Percentiles rank a stretch among this genome's conserved stretches.
Conservation (phyloP, 331 rosid genomes). For the Malus hybrid region DNA sequence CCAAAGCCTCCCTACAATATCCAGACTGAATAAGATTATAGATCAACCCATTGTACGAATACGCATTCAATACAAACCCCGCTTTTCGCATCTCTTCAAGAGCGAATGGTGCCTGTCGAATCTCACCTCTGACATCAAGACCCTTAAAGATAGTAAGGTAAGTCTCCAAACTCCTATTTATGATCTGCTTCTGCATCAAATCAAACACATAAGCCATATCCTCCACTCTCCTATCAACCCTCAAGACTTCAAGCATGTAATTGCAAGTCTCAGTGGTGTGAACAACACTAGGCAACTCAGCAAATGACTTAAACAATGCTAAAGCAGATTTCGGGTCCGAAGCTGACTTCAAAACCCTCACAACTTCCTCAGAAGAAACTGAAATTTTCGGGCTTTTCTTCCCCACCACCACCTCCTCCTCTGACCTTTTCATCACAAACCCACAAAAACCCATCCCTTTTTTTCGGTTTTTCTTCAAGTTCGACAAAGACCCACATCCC, state of each 20-base stretch:
- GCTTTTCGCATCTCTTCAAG: constrained; percentile 57
- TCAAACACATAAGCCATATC: constrained; percentile 75
- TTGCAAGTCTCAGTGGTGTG: constrained; percentile 81
- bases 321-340: constrained; percentile 46
- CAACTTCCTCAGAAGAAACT: constrained; percentile 62
- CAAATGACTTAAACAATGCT: constrained; percentile 57
- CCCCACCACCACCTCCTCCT: constrained; percentile 28
- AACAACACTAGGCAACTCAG: constrained; percentile 50
- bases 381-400: constrained; percentile 27
- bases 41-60: constrained; percentile 86
- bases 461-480: constrained; percentile 41
- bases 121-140: constrained; percentile 69
- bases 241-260: constrained; percentile 76
- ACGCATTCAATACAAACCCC: constrained; percentile 80
- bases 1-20: constrained; percentile 60
- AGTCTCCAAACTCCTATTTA: constrained; percentile 51
- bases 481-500: constrained; percentile 27
- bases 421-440: constrained; percentile 28
- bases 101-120: constrained; percentile 52
- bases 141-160: constrained; percentile 59
- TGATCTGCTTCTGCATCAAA: constrained; percentile 74
- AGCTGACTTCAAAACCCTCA: constrained; percentile 53
- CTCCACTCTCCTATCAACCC: constrained; percentile 41
- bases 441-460: constrained; percentile 31
- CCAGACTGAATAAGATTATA: constrained; percentile 66